Conservation (phyloP, 2,329 filamentous ascomycete species). For the Zasmidium angulare region DNA sequence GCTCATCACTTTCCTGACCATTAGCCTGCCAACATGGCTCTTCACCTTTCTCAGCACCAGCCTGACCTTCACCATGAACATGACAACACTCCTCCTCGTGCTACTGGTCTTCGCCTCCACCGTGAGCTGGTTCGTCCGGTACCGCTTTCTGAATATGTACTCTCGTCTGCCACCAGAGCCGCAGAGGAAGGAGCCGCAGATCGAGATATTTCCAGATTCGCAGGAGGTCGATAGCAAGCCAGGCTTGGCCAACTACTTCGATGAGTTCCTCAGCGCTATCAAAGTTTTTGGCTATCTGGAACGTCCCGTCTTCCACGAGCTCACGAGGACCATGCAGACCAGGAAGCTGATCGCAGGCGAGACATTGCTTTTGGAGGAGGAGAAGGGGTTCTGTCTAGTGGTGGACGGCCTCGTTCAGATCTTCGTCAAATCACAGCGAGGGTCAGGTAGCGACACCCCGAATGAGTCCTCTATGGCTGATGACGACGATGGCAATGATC, state of each 20-base stretch:
- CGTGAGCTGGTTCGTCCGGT: constrained; percentile 89
- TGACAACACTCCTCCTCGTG: constrained; percentile 89
- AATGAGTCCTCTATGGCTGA: constrained; percentile 45
- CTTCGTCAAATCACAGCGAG: constrained; percentile 85
- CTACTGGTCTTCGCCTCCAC: constrained; percentile 75
- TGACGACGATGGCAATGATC: constrained; percentile 61
- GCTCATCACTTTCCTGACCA: constrained; percentile 79
- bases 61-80: constrained; percentile 97
- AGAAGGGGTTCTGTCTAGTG: constrained; percentile 96
- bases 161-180: constrained; percentile 89
- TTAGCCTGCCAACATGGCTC: constrained; percentile 83
- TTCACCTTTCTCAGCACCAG: constrained; percentile 90
- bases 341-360: constrained; percentile 94
- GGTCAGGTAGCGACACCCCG: constrained; percentile 42
- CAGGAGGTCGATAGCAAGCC: constrained; percentile 88
- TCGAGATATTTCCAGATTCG: constrained; percentile 91
- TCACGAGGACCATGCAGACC: constrained; percentile 98
- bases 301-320: constrained; percentile 92
- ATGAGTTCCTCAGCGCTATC: constrained; percentile 97
- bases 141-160: constrained; percentile 97
- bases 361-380: constrained; percentile 91
- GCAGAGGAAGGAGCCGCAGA: constrained; percentile 90
- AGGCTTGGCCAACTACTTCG: constrained; percentile 90
- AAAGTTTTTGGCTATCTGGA: constrained; percentile 98
- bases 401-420: constrained; percentile 97